phyloP scores from a whole-genome alignment of 768 basidiomycete species.

The Panellus pusillus region DNA sequence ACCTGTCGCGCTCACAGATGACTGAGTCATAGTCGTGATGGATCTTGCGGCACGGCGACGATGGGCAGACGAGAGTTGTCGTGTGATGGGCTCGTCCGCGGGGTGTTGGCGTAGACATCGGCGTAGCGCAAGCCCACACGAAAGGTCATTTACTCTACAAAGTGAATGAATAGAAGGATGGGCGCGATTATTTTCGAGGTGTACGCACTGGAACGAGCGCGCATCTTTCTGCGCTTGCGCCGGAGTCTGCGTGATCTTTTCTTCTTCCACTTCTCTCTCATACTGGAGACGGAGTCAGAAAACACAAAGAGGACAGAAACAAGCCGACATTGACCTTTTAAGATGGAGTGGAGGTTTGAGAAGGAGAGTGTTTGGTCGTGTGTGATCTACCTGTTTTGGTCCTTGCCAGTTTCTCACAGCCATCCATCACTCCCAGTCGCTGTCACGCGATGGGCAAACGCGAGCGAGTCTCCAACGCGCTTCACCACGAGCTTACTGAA shows the following conservation, averaged over 20 bases:
- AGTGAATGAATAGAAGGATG: neutral
- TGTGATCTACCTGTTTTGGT: neutral
- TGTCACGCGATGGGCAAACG: slow-evolving; percentile 32
- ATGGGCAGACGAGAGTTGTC: slow-evolving; percentile 6
- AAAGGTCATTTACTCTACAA: slow-evolving; percentile 18
- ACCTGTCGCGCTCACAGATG: slow-evolving; percentile 16
- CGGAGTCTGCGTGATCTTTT: slow-evolving; percentile 91
- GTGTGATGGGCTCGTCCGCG: slow-evolving; percentile 8
- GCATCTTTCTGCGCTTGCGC: slow-evolving; percentile 95
- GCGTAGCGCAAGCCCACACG: slow-evolving; percentile 10
- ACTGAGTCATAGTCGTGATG: neutral
- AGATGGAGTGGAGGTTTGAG: slow-evolving; percentile 4
- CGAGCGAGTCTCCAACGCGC: slow-evolving; percentile 46
- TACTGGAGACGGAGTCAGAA: slow-evolving; percentile 37
- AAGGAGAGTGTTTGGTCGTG: neutral
- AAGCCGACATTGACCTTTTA: slow-evolving; percentile 7
- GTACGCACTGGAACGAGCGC: slow-evolving; percentile 86
- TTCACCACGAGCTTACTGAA: slow-evolving; percentile 67
- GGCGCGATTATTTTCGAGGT: neutral
- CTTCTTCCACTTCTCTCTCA: slow-evolving; percentile 99
- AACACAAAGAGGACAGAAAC: neutral
- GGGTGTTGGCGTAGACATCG: slow-evolving; percentile 14
- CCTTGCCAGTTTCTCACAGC: neutral
- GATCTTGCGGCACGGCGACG: slow-evolving; percentile 11
- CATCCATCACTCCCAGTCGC: neutral